Evolutionary conservation across 129 eudicot genomes (phyloP), one percentile per base, ranked within the genome.

Genomic region (Glebionis coronaria): DNA sequence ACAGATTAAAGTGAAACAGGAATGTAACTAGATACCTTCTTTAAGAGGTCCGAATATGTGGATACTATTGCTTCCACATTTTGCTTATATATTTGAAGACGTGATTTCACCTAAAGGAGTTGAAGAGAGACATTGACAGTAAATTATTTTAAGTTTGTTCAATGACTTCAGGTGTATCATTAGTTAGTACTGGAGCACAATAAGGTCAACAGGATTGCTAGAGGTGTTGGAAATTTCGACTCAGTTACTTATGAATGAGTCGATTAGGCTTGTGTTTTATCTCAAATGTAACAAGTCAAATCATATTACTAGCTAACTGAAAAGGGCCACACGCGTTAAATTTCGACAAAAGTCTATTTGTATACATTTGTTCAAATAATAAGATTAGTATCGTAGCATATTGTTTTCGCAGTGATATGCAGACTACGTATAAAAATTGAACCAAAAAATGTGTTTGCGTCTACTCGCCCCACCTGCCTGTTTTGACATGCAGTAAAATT

Each of bases 71-170:
- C 87, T 55, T 89, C 92, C 40, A 77, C 93, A 84, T 94, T 94
- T 73, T 82, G 80, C 82, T 94, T 90, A 66, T 90, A 90, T 72
- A 87, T 90, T 68, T 79, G 94, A 38, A 94, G 79, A 54, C 99
- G 97, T 16, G 95, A 84, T 75, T 81, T 90, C 40, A 87, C 99
- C 98, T 92, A 65, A 29, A 66, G 59, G 80, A 47, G 67, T 15
- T 25, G 58, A 68, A 75, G 31, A 61, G 14, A 63, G 44, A 74
- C 42, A 12, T 65, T 28, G 29, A 10, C n/a, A 58, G 58, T 10
- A 70, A 19, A 27, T 20, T 51, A 62, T 20, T 18, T 3, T 12
- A 11, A 42, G 47, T 62, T 62, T 12, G 19, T 61, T 62, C 11
- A 19, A 18, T 9, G 29, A 62, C 5, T 42, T 62, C 12, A 3